These are phyloP conservation scores for Raphidocelis subcapitata DNA, from an alignment of 139 green algal genomes.

Conservation along the genomic window DNA sequence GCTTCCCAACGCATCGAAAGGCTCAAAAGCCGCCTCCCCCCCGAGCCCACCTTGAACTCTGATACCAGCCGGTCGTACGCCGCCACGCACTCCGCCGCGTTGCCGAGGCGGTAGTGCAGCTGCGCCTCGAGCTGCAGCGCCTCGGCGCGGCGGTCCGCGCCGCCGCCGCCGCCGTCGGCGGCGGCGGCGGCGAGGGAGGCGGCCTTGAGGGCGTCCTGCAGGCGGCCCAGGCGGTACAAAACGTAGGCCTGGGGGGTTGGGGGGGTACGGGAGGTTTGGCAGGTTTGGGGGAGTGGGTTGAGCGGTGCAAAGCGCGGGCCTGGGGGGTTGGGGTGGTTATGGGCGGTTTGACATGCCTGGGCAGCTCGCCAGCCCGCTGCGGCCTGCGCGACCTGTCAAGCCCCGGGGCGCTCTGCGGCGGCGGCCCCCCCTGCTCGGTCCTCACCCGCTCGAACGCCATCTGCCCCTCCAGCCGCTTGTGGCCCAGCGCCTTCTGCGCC, in stretches of 20 bases:
- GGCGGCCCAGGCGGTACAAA: too few species aligned
- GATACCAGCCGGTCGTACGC: slow-evolving; percentile 5
- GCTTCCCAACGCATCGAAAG: not conserved
- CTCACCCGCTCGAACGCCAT: slow-evolving; percentile 73
- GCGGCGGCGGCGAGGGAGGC: too few species aligned
- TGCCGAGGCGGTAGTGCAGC: slow-evolving; percentile 78
- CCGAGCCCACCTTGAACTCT: slow-evolving; percentile 2
- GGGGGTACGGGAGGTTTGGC: too few species aligned
- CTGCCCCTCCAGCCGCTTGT: slow-evolving; percentile 18
- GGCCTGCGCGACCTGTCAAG: not conserved
- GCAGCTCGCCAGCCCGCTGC: too few species aligned
- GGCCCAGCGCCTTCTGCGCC: slow-evolving; percentile 40
- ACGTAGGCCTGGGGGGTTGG: too few species aligned
- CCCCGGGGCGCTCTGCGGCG: not conserved
- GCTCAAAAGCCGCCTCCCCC: too few species aligned
- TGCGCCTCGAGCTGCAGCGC: slow-evolving; percentile 79
- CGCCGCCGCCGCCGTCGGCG: not conserved
- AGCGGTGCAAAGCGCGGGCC: too few species aligned
- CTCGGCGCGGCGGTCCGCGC: not conserved
- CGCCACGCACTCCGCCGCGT: slow-evolving; percentile 43
- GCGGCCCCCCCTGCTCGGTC: too few species aligned
- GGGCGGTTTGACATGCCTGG: too few species aligned
- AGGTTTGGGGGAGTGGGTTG: too few species aligned
- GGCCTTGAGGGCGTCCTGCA: too few species aligned
- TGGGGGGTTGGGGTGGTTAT: too few species aligned